Conservation (phyloP, 106 monocot genomes). For the Allium sativum region DNA sequence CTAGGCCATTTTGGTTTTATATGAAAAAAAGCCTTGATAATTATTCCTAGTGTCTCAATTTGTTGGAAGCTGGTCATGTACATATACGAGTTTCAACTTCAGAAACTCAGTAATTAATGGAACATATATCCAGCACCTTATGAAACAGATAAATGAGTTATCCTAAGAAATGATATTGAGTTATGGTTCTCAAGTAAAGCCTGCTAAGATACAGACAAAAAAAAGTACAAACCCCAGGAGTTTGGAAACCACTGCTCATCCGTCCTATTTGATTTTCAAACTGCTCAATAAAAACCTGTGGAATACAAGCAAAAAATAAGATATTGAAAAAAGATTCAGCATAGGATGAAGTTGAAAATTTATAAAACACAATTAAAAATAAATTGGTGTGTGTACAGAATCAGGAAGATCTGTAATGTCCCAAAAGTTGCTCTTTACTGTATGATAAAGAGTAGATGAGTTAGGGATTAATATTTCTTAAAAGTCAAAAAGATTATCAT, state of each 20-base stretch:
- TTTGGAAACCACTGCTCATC: constrained; percentile 20
- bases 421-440: constrained; percentile 46
- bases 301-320: neutral
- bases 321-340: neutral
- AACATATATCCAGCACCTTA: no score
- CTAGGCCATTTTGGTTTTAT: no score
- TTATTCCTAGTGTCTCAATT: neutral
- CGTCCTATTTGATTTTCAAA: constrained; percentile 19
- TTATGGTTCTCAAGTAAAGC: no score
- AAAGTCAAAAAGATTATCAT: neutral
- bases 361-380: neutral
- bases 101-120: no score
- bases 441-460: constrained; percentile 1
- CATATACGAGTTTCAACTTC: no score
- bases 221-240: constrained; percentile 39
- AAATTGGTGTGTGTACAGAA: constrained; percentile 30
- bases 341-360: neutral
- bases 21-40: no score
- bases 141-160: neutral
- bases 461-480: neutral
- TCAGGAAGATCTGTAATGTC: constrained; percentile 25
- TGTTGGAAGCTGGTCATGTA: neutral
- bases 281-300: constrained; percentile 24
- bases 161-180: neutral
- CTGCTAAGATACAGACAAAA: neutral